Evolutionary conservation across 2,329 filamentous ascomycete species (phyloP), one percentile per base, ranked within the genome.

Genomic region (Fusarium albidum): DNA sequence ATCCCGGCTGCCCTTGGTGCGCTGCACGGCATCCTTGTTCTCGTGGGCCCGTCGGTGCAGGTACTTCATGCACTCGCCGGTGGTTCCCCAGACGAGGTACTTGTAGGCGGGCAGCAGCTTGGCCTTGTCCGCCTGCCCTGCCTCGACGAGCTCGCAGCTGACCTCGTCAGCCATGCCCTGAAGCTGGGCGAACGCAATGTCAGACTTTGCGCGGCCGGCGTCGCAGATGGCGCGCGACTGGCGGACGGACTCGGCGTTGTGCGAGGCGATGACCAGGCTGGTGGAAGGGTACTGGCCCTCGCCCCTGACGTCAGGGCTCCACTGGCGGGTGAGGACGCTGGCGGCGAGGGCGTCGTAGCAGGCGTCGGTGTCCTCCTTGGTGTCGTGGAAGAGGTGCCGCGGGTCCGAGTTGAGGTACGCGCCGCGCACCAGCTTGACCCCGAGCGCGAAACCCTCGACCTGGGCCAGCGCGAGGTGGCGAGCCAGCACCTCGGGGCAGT

Each of bases 111-210:
- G 80, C 33, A 89, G 77, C 8, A 63, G 55, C 12, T 64, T 47
- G 9, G 62, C 53, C 49, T 62, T 62, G 31, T 72, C 68, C 4
- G 68, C 63, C 45, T 68, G 67, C 46, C 69, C 67, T 9, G 73
- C 73, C 57, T 75, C 71, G 27, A 76, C 72, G 12, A 88, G 74
- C 69, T 86, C 83, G 69, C 84, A 87, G 70, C 88, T 92, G 45
- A 98, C 86, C 70, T 97, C 93, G 65, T 98, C 94, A 2, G 94
- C 94, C 94, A 98, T 98, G 33, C 94, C 93, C 77, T 94, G 90
- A 1, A 97, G 83, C 75, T 97, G 93, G 3, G 90, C 78, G 39
- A 76, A 79, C 1, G 73, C 71, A 35, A 77, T 67, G 18, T 70
- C 69, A 0, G 72, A 74, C 67, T 73, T 73, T 57, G 75, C 75